Percentiles rank a stretch among this genome's conserved stretches.
phyloP scores from a whole-genome alignment of 2,329 filamentous ascomycete genomes.

The Aspergillus carbonarius region DNA sequence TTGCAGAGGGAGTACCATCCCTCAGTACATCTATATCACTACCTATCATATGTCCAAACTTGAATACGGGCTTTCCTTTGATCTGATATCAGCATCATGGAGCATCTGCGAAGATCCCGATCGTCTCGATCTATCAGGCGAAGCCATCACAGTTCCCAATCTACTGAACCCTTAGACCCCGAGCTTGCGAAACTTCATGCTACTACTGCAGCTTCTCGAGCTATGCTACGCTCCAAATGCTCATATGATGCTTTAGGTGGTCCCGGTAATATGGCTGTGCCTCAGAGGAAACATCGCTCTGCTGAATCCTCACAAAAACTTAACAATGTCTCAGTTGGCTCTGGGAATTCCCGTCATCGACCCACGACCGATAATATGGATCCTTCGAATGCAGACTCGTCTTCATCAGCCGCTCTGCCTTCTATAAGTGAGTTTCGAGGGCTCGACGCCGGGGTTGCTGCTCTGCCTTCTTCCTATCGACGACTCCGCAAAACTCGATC shows the following conservation, averaged over 20 bases:
- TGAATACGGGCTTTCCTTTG: neutral
- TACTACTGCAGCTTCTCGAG: conserved; percentile 42
- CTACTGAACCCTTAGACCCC: conserved; percentile 29
- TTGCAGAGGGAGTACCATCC: neutral
- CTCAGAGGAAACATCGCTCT: conserved; percentile 24
- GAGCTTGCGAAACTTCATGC: conserved; percentile 36
- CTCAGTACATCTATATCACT: conserved; percentile 6
- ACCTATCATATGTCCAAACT: conserved; percentile 11
- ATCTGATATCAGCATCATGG: conserved; percentile 23
- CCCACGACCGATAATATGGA: conserved; percentile 2
- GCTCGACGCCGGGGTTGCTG: conserved; percentile 38
- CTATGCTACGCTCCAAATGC: conserved; percentile 40
- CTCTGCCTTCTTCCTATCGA: conserved; percentile 48
- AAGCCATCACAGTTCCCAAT: conserved; percentile 21
- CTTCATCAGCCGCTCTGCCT: conserved; percentile 22
- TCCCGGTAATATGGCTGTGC: conserved; percentile 25
- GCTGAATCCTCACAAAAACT: conserved; percentile 15
- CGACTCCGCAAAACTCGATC: conserved; percentile 49
- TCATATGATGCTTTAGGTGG: conserved; percentile 34
- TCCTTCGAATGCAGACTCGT: conserved; percentile 1
- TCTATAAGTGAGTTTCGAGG: conserved; percentile 34
- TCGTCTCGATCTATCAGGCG: conserved; percentile 40
- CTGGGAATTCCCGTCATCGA: conserved; percentile 2
- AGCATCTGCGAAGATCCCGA: conserved; percentile 38
- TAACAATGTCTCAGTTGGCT: conserved; percentile 11